phyloP scores from a whole-genome alignment of 805 yeast species.

The Komagataella populi region DNA sequence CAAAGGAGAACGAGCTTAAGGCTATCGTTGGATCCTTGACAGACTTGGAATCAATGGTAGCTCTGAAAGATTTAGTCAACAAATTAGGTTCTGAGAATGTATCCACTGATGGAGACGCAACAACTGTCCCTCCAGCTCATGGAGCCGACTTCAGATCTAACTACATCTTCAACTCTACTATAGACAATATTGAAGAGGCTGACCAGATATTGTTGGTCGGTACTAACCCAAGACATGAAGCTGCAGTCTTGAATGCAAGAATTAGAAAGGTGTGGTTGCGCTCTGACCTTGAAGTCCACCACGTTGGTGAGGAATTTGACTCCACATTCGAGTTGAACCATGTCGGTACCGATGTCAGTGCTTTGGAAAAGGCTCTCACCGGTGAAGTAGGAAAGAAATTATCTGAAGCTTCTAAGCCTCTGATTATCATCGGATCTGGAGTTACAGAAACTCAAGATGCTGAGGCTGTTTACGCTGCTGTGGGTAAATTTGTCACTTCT shows the following conservation, averaged over 20 bases:
- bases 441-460: slow-evolving; percentile 59
- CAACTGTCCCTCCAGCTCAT: slow-evolving; percentile 40
- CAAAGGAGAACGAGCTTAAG: slow-evolving; percentile 59
- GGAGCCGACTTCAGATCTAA: slow-evolving; percentile 70
- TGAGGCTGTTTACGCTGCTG: slow-evolving; percentile 38
- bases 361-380: slow-evolving; percentile 41
- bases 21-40: slow-evolving; percentile 73
- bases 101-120: slow-evolving; percentile 54
- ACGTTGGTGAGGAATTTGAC: slow-evolving; percentile 66
- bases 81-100: slow-evolving; percentile 70
- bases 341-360: slow-evolving; percentile 46
- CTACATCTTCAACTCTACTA: slow-evolving; percentile 68
- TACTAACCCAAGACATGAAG: slow-evolving; percentile 82
- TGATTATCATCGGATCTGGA: slow-evolving; percentile 73
- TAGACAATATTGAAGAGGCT: slow-evolving; percentile 70
- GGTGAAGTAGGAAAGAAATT: slow-evolving; percentile 64
- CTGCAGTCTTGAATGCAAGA: slow-evolving; percentile 76
- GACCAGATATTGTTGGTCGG: slow-evolving; percentile 74
- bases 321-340: slow-evolving; percentile 58
- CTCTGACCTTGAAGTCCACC: slow-evolving; percentile 51
- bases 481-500: slow-evolving; percentile 47
- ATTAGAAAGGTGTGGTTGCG: slow-evolving; percentile 73
- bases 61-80: slow-evolving; percentile 68
- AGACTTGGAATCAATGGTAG: slow-evolving; percentile 75
- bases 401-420: slow-evolving; percentile 53